phyloP scores from a whole-genome alignment of 495 filamentous ascomycete genomes.

The Aspergillus egyptiacus region DNA sequence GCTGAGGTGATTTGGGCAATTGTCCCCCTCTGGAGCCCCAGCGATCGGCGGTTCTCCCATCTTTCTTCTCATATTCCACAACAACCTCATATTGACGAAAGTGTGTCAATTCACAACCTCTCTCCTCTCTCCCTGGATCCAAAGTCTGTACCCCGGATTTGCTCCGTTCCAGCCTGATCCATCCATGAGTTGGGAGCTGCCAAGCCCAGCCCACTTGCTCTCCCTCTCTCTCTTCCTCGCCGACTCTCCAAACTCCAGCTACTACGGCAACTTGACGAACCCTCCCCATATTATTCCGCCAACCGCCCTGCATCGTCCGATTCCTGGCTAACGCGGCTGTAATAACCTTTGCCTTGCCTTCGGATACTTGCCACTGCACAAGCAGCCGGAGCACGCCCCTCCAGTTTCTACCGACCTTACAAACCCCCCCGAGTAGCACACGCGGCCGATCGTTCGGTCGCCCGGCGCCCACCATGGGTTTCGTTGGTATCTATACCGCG shows the following conservation, averaged over 20 bases:
- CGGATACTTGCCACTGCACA: conserved; percentile 18
- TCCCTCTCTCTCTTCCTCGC: conserved; percentile 1
- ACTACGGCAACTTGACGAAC: conserved; percentile 7
- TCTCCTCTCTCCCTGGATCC: conserved; percentile 7
- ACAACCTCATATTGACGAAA: too few species aligned
- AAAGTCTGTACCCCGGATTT: conserved; percentile 5
- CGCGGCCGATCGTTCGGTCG: conserved; percentile 8
- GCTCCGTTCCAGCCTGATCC: conserved; percentile 8
- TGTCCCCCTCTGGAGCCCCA: conserved; percentile 1
- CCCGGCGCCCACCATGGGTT: conserved; percentile 51
- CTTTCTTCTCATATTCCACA: conserved; percentile 17
- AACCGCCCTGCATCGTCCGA: too few species aligned
- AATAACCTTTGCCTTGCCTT: not conserved
- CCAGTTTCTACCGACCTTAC: conserved; percentile 1
- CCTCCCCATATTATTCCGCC: not conserved
- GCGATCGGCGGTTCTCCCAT: conserved; percentile 7
- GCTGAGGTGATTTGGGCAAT: not conserved
- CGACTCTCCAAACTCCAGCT: conserved; percentile 1
- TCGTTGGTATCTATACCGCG: conserved; percentile 87
- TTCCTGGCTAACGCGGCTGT: not conserved
- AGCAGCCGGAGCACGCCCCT: conserved; percentile 4
- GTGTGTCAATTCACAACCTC: conserved; percentile 11
- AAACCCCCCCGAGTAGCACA: not conserved
- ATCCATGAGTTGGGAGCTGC: conserved; percentile 9
- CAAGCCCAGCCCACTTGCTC: conserved; percentile 9